These are phyloP conservation scores for Zoysia matrella DNA, from an alignment of 202 grass and related monocot genomes.

Conservation along the genomic window DNA sequence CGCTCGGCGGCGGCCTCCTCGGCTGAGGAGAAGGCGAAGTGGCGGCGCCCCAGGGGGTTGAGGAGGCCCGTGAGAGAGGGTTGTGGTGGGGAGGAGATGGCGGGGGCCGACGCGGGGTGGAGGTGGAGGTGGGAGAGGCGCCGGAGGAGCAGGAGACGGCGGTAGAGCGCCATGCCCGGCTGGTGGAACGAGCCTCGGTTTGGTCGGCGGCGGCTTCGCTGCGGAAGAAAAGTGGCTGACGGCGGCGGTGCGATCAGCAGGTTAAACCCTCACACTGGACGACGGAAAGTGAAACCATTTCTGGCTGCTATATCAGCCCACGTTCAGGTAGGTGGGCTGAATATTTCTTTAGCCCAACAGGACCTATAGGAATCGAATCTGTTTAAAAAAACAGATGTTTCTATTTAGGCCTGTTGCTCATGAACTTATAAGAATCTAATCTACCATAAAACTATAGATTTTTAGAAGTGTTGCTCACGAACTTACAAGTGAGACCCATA, in stretches of 20 bases:
- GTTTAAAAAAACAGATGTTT: neutral
- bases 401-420: too few relatives aligned
- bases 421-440: too few relatives aligned
- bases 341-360: neutral
- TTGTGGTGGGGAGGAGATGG: neutral
- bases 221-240: neutral
- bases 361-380: neutral
- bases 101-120: neutral
- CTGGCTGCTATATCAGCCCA: neutral
- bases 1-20: slow-evolving; percentile 76
- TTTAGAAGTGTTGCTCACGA: too few relatives aligned
- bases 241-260: neutral
- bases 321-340: neutral
- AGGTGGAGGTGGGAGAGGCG: slow-evolving; percentile 37
- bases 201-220: neutral
- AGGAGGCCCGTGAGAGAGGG: slow-evolving; percentile 11
- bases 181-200: neutral
- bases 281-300: neutral
- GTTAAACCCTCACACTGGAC: neutral
- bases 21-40: slow-evolving; percentile 63
- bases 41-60: neutral
- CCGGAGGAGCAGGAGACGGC: slow-evolving; percentile 43
- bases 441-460: too few relatives aligned
- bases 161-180: slow-evolving; percentile 30
- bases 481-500: too few relatives aligned